phyloP scores from a whole-genome alignment of 768 basidiomycete species.

The Xerocomus spinulosus region DNA sequence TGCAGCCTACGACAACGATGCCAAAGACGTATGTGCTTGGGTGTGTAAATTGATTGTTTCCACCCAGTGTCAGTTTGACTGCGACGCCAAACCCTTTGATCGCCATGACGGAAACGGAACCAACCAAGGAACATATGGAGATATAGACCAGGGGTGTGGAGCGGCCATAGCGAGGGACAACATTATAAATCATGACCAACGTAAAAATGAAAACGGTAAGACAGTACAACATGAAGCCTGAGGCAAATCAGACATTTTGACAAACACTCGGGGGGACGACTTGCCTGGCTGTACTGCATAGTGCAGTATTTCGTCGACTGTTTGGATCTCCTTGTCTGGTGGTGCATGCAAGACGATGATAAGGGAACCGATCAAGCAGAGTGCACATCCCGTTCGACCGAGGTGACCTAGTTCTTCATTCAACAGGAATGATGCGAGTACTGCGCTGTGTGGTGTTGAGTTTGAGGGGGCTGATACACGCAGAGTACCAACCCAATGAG shows the following conservation, averaged over 20 bases:
- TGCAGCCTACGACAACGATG: constrained; percentile 74
- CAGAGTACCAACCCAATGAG: constrained; percentile 75
- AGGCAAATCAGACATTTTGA: constrained; percentile 7
- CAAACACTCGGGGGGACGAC: constrained; percentile 16
- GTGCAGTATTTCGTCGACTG: constrained; percentile 87
- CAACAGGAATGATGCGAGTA: constrained; percentile 89
- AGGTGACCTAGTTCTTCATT: constrained; percentile 93
- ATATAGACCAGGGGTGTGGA: constrained; percentile 89
- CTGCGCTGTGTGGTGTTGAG: constrained; percentile 53
- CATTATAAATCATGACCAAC: constrained; percentile 79
- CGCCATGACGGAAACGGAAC: constrained; percentile 97
- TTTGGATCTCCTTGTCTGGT: constrained; percentile 88
- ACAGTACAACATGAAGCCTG: constrained; percentile 90
- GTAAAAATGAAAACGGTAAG: constrained; percentile 78
- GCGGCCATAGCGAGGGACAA: constrained; percentile 83
- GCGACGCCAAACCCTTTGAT: constrained; percentile 98
- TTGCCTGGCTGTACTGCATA: constrained; percentile 93
- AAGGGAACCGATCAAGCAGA: constrained; percentile 82
- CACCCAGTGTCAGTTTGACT: constrained; percentile 86
- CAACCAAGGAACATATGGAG: constrained; percentile 94
- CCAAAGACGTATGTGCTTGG: constrained; percentile 97
- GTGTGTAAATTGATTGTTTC: constrained; percentile 93
- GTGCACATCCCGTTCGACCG: constrained; percentile 79
- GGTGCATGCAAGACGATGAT: constrained; percentile 97
- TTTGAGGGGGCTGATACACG: not conserved